Evolutionary conservation across 306 rosid species (phyloP).

Genomic region (Dalbergia cultrata): DNA sequence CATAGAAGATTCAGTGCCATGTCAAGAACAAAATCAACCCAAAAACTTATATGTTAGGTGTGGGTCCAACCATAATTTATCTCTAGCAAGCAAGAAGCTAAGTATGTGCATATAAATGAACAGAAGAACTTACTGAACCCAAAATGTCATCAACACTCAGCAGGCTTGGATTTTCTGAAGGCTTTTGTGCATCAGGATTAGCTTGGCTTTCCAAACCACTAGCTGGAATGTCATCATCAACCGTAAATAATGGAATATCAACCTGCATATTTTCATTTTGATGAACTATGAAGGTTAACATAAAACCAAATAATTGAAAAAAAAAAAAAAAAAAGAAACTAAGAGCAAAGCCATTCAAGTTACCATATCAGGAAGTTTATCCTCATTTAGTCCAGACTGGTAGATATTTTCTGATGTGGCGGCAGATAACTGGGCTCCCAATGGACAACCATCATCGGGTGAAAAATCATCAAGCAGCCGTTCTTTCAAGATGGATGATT

Average conservation of each 20-base stretch:
- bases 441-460: slow-evolving; percentile 86
- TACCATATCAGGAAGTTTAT: slow-evolving; percentile 59
- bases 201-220: slow-evolving; percentile 55
- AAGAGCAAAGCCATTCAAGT: slow-evolving; percentile 18
- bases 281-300: slow-evolving; percentile 35
- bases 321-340: not conserved
- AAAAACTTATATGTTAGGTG: slow-evolving; percentile 10
- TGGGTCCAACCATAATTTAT: slow-evolving; percentile 29
- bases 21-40: slow-evolving; percentile 11
- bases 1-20: slow-evolving; percentile 11
- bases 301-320: not conserved
- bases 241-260: slow-evolving; percentile 67
- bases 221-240: slow-evolving; percentile 58
- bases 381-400: slow-evolving; percentile 55
- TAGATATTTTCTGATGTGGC: slow-evolving; percentile 57
- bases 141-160: slow-evolving; percentile 78
- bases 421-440: slow-evolving; percentile 67
- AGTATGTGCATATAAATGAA: slow-evolving; percentile 10
- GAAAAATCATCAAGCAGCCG: slow-evolving; percentile 65
- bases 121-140: slow-evolving; percentile 65
- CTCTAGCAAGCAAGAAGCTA: not conserved
- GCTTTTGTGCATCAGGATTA: slow-evolving; percentile 42
- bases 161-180: slow-evolving; percentile 54
- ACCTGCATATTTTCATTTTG: slow-evolving; percentile 55
- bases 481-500: slow-evolving; percentile 64